These are phyloP conservation scores for Ulota crispa DNA, from an alignment of 225 moss, liverwort and hornwort genomes.

Conservation along the genomic window DNA sequence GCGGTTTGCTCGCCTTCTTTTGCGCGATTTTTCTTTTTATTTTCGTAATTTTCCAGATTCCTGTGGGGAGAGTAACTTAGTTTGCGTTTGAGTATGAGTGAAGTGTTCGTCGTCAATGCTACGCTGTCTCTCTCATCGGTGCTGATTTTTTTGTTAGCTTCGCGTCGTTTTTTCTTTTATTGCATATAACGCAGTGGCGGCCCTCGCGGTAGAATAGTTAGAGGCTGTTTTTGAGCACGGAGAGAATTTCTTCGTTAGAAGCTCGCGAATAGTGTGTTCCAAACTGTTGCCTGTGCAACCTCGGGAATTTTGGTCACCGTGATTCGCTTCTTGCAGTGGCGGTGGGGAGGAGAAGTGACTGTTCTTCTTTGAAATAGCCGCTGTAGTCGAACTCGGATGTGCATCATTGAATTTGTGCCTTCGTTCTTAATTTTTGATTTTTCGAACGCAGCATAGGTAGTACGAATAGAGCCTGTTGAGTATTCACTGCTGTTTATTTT, in stretches of 20 bases:
- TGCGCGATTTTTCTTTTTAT: slow-evolving; percentile 24
- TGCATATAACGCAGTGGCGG: background rate
- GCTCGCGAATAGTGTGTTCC: slow-evolving; percentile 3
- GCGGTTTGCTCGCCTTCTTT: slow-evolving; percentile 15
- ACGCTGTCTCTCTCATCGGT: slow-evolving; percentile 15
- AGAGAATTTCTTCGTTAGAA: background rate
- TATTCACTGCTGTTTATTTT: background rate
- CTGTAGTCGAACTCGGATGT: slow-evolving; percentile 8
- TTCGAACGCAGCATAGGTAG: slow-evolving; percentile 11
- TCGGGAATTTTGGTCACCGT: background rate
- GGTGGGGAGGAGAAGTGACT: slow-evolving; percentile 21
- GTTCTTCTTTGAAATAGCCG: slow-evolving; percentile 26
- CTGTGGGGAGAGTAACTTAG: background rate
- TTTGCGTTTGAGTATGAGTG: slow-evolving; percentile 10
- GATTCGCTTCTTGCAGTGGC: slow-evolving; percentile 25
- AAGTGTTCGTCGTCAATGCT: slow-evolving; percentile 21
- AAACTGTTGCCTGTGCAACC: background rate
- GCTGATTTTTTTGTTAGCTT: slow-evolving; percentile 10
- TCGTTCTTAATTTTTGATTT: slow-evolving; percentile 4
- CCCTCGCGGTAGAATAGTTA: background rate
- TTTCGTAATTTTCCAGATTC: slow-evolving; percentile 25
- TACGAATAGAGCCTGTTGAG: background rate
- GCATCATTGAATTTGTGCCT: slow-evolving; percentile 28
- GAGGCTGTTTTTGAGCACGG: background rate
- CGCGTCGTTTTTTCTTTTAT: slow-evolving; percentile 6